Base-by-base conservation (phyloP, 2,329 filamentous ascomycete genomes). In the Paraphoma sp. region DNA sequence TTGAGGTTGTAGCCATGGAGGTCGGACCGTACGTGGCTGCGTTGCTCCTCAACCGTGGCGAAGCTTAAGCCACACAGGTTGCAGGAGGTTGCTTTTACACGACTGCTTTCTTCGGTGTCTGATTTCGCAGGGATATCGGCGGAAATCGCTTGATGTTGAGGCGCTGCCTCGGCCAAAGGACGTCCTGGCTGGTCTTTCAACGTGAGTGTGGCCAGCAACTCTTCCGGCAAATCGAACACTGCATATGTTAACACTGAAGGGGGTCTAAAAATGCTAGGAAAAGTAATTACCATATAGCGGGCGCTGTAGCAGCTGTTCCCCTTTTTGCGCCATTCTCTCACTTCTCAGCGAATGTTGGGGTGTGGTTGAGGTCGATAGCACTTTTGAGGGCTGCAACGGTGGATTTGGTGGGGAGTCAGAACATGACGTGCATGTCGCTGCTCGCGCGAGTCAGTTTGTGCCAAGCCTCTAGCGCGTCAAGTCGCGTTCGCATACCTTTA, bases 1-100 rank as follows among this genome's bases (percentile, higher is more conserved):
- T 97, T 98, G 59, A 98, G 79, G 74, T 99, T 99, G 79, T 97
- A 99, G 63, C 89, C 86, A 76, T 99, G 95, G 47, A 96, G 83
- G 71, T 99, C 95, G 9, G 94, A 97, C 68, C 91, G 90, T 55
- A 92, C 87, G 77, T 99, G 95, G 56, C 87, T 85, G 59, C 92
- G 86, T 73, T 98, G 94, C 59, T 98, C 94, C 58, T 87, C 83
- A 7, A 96, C 83, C 9, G 84, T 89, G 31, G 83, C 71, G 68
- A 96, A 97, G 5, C 84, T 81, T 38, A 93, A 83, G 40, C 84
- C 82, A 78, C 95, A 99, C 4, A 98, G 83, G 1, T 89, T 87
- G 75, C 95, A 99, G 12, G 92, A 86, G 56, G 91, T 93, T 9
- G 87, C 86, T 38, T 85, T 83, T 57, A 83, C 67, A 63, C 79